Base-by-base conservation (phyloP, 2,329 filamentous ascomycete genomes). In the Fusarium sp. region DNA sequence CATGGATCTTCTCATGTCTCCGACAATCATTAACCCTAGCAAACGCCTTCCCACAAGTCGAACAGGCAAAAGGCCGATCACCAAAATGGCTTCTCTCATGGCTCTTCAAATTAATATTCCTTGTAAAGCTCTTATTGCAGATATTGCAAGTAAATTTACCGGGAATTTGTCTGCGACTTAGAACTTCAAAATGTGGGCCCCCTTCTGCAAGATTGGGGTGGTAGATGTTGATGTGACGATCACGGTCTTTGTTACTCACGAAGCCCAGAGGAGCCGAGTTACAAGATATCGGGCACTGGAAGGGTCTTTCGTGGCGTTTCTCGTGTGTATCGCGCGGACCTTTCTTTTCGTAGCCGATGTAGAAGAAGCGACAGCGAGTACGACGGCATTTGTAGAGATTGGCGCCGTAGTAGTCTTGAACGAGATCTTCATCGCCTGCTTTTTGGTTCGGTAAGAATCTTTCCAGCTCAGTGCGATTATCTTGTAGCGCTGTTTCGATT, bases 1-100 rank as follows among this genome's bases (percentile, higher is more conserved):
- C 60, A 2, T 65, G 62, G 7, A 65, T 65, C 22, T 65, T 64
- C n/a, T 65, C 62, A 59, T 65, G 62, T 2, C 62, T 64, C 8
- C 62, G 25, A 3, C 62, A 65, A 15, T 65, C 62, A 20, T 34
- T 42, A 0, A 65, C 2, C 3, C 62, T 45, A 2, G 51, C 60
- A 42, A 65, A 65, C 1, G 51, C 51, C 1, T 45, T 64, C 0
- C 44, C 25, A 2, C 62, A 65, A 1, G 44, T 51, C 0, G 12
- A 25, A 1, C 62, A 65, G 1, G 62, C 40, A 4, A 9, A 65
- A 12, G 62, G 62, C 7, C 45, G 24, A 0, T 65, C 62, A 1
- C 62, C 62, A 14, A 15, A 65, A 3, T 65, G 62, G 1, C 62
- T 65, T 1, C 62, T n/a, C 3, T n/a, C 62, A 8, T 65, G 62